Evolutionary conservation across 2,329 filamentous ascomycete genomes (phyloP).

Genomic region (Chrysoporthe deuterocubensis): DNA sequence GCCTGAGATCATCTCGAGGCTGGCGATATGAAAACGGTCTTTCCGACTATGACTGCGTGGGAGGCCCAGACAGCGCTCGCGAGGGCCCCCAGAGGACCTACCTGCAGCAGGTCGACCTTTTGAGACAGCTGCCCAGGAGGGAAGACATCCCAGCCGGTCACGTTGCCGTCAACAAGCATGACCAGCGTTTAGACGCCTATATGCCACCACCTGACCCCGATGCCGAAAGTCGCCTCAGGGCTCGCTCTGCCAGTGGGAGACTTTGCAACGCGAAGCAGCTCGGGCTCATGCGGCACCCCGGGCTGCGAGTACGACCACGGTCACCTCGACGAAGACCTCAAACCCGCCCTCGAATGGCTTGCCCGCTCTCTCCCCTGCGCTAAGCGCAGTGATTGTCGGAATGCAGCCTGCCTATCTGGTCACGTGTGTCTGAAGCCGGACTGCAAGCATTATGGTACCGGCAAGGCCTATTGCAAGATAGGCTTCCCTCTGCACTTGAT

Average conservation of each 20-base stretch:
- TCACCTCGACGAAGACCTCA: constrained; percentile 33
- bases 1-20: constrained; percentile 14
- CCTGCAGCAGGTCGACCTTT: constrained; percentile 16
- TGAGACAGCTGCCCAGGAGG: constrained; percentile 32
- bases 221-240: constrained; percentile 31
- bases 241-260: constrained; percentile 31
- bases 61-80: constrained; percentile 12
- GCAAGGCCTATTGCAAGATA: constrained; percentile 38
- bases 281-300: constrained; percentile 33
- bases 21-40: constrained; percentile 18
- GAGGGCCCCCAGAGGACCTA: constrained; percentile 19
- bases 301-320: constrained; percentile 38
- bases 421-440: constrained; percentile 40
- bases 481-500: constrained; percentile 31
- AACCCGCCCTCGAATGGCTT: constrained; percentile 35
- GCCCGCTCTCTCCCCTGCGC: constrained; percentile 38
- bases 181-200: constrained; percentile 38
- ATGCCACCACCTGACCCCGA: constrained; percentile 31
- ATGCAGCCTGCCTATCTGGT: constrained; percentile 35
- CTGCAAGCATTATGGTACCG: constrained; percentile 37
- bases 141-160: constrained; percentile 35
- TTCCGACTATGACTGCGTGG: constrained; percentile 21
- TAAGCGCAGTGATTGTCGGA: constrained; percentile 35
- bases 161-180: constrained; percentile 35
- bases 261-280: constrained; percentile 30